These are phyloP conservation scores for Medicago truncatula DNA, from an alignment of 306 rosid species.

Conservation along the genomic window MtrunA17r5.0-ANR NC_053049.1:40370001-40370500, in stretches of 20 bases:
- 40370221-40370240: neutral
- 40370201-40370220: slow-evolving; percentile 21
- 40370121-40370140: neutral
- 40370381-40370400: too few relatives aligned
- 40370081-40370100: slow-evolving; percentile 1
- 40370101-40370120: neutral
- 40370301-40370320: neutral
- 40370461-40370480: too few relatives aligned
- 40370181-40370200: neutral
- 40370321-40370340: too few relatives aligned
- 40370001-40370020: slow-evolving; percentile 7
- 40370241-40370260: slow-evolving; percentile 14
- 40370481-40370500: too few relatives aligned
- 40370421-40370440: too few relatives aligned
- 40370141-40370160: neutral
- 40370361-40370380: too few relatives aligned
- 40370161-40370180: neutral
- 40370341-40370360: too few relatives aligned
- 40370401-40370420: too few relatives aligned
- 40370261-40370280: slow-evolving; percentile 15
- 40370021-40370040: neutral
- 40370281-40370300: slow-evolving; percentile 3
- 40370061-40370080: neutral
- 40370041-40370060: neutral
- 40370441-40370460: too few relatives aligned